Base-by-base conservation (phyloP, 257 asterid genomes). In the Ophiorrhiza pumila region DNA sequence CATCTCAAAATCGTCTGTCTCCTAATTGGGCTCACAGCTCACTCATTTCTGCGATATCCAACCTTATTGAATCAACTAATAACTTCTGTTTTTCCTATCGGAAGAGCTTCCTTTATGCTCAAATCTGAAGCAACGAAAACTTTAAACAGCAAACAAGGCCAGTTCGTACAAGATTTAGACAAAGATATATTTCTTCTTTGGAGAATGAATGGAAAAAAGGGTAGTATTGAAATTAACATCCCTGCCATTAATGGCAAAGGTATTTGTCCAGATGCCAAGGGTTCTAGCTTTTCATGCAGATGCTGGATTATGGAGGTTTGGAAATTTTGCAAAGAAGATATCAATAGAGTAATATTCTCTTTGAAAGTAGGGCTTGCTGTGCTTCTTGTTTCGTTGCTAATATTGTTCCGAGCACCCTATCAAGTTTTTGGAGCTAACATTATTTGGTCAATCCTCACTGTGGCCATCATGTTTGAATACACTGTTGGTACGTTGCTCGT, bases 391-490 rank as follows among this genome's bases (percentile, higher is more conserved):
- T 89, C 96, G 6, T 84, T 89, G 42, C 79, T 89, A 64, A 86
- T 86, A 77, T 74, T 89, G 60, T 80, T 89, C 60, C 76, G 66
- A 45, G 64, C 82, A 22, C 85, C 93, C 32, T 90, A 87, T 76
- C 81, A 73, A 53, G 81, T 86, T 22, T 87, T 90, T 56, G 96
- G 93, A 79, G 64, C 85, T 70, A 82, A 46, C 52, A 82, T 85
- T 71, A 87, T 90, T 73, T 90, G 93, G 96, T 90, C 93, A 25
- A 86, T 89, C 75, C 87, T 89, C 82, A 89, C 96, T 23, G 93
- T 87, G 23, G 96, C 90, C 78, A 69, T 90, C 83, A 90, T 90
- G 93, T 90, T 87, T 74, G 93, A 87, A 70, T 86, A 87, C 49
- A 90, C 88, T 7, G 91, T 90, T 22, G 91, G 96, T 90, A 85